Evolutionary conservation across 768 basidiomycete species (phyloP), one percentile per base, ranked within the genome.

Genomic region (Sarcomyxa edulis): DNA sequence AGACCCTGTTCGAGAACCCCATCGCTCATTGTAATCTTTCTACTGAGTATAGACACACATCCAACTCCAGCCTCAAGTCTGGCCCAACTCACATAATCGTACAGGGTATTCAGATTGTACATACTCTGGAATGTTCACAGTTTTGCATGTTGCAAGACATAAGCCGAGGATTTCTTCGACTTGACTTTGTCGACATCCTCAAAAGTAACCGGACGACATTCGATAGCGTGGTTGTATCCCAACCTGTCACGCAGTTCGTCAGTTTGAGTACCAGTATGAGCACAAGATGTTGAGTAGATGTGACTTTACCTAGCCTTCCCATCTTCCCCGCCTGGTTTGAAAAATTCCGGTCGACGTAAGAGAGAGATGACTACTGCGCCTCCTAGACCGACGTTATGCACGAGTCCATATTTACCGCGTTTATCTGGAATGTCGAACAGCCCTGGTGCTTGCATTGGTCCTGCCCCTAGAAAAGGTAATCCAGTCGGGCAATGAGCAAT

Each of bases 371-470:
- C 85, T 3, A 76, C 84, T 10, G 86, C 85, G 33, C 84, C 83
- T 37, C 88, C 89, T 16, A 90, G 69, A 10, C 87, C 89, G 30
- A 93, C 66, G 52, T 93, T 92, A 47, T 92, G 89, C 7, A 86
- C 78, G 9, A 93, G 66, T 3, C 84, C 87, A 46, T 73, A 87
- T 59, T 88, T 89, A 2, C 86, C 84, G 21, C 80, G 78, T 48
- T 68, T 68, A 53, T 87, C 84, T 1, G 66, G 29, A 4, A 49
- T 64, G 40, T 78, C 67, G 47, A 88, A 84, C 31, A 88, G 66
- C 7, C 76, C 79, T 1, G 78, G 76, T 2, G 76, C 82, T 63
- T 89, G 87, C 84, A 89, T 86, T 19, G 82, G 82, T 22, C 87
- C 87, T 4, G 86, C 82, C 86, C 84, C 85, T 84, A 22, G 12